Evolutionary conservation across 768 basidiomycete species (phyloP).

Genomic region (Sarcomyxa edulis): DNA sequence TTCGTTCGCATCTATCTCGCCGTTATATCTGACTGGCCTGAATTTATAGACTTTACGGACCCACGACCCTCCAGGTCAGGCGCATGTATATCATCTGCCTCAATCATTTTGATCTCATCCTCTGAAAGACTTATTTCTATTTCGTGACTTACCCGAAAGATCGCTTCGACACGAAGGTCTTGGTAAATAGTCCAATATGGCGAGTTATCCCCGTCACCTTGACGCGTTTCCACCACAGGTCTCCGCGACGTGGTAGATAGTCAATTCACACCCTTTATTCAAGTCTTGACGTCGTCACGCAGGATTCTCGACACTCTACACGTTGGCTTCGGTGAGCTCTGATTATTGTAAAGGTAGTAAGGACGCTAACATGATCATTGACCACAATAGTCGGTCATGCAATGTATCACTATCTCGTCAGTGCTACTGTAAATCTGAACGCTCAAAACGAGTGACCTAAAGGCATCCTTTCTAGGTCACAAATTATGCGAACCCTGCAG

Average conservation of each 20-base stretch:
- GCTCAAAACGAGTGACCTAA: too few species aligned
- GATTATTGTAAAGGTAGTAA: constrained; percentile 1
- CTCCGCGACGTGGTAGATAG: constrained; percentile 2
- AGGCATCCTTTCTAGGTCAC: constrained; percentile 26
- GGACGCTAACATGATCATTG: neutral
- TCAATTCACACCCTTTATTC: neutral
- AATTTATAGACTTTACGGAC: constrained; percentile 12
- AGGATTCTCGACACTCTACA: constrained; percentile 7
- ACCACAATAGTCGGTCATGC: constrained; percentile 3
- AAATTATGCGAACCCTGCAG: constrained; percentile 29
- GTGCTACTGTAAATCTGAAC: constrained; percentile 2
- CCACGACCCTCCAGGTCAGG: constrained; percentile 18
- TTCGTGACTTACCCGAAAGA: constrained; percentile 17
- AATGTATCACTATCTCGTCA: constrained; percentile 35
- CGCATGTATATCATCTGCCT: neutral
- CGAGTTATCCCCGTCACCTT: neutral
- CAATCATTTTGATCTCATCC: neutral
- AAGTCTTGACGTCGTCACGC: neutral
- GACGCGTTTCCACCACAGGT: constrained; percentile 1
- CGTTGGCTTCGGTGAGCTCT: neutral
- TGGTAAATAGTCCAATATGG: constrained; percentile 8
- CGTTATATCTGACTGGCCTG: neutral
- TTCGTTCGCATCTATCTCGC: neutral
- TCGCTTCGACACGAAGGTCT: constrained; percentile 1
- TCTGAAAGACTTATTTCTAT: constrained; percentile 17